Evolutionary conservation across 2,329 filamentous ascomycete genomes (phyloP).

Genomic region (Fusarium gaditjirri): DNA sequence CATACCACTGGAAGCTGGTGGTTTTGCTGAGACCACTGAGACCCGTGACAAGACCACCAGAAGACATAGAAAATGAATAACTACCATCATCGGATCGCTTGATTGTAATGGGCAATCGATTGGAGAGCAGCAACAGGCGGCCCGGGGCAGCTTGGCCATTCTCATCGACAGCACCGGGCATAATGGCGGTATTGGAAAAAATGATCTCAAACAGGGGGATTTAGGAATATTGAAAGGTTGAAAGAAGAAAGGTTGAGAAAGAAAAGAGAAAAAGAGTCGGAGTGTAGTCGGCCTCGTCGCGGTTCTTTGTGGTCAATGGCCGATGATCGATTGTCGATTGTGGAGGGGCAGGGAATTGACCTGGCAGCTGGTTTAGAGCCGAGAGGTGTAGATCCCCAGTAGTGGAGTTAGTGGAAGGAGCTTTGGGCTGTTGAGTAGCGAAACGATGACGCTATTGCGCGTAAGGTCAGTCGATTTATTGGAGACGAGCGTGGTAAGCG

Average conservation of each 20-base stretch:
- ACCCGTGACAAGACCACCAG: constrained; percentile 92
- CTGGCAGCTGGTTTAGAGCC: constrained; percentile 36
- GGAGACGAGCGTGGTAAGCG: constrained; percentile 34
- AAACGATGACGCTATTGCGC: constrained; percentile 45
- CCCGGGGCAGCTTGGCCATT: constrained; percentile 51
- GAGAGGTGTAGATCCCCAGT: constrained; percentile 41
- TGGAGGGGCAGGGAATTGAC: constrained; percentile 44
- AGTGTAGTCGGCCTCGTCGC: constrained; percentile 26
- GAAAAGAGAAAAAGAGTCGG: constrained; percentile 7
- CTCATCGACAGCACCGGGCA: constrained; percentile 52
- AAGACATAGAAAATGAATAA: constrained; percentile 96
- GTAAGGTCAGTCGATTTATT: constrained; percentile 44
- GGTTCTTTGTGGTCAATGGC: constrained; percentile 32
- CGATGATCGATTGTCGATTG: constrained; percentile 32
- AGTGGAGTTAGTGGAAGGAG: constrained; percentile 44
- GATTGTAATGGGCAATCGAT: constrained; percentile 95
- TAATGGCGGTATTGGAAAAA: constrained; percentile 35
- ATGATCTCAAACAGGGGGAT: not conserved
- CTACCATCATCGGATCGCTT: constrained; percentile 91
- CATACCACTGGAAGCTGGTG: constrained; percentile 97
- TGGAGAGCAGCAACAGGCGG: constrained; percentile 86
- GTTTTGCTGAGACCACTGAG: constrained; percentile 91
- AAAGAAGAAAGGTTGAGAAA: constrained; percentile 3
- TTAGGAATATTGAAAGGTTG: not conserved
- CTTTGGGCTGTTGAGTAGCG: constrained; percentile 37